phyloP scores from a whole-genome alignment of 306 rosid genomes.

The Begonia peltatifolia region DNA sequence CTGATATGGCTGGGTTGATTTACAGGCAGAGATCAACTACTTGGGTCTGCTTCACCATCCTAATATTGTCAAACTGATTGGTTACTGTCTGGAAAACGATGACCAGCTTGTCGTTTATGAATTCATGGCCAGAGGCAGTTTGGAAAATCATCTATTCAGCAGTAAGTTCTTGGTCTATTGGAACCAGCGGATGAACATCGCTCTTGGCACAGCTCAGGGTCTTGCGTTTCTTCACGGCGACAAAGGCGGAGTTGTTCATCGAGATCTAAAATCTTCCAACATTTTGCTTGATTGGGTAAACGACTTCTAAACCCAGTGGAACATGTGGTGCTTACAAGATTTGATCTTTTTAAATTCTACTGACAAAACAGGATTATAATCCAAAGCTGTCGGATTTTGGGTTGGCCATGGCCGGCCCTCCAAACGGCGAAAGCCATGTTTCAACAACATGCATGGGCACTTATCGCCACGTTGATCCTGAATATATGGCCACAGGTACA shows the following conservation, averaged over 20 bases:
- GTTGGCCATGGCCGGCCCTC: constrained; percentile 94
- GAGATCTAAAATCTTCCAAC: constrained; percentile 78
- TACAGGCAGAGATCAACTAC: constrained; percentile 73
- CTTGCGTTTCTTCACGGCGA: constrained; percentile 85
- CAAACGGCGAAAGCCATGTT: constrained; percentile 62
- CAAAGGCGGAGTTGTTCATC: constrained; percentile 45
- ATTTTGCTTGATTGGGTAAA: constrained; percentile 64
- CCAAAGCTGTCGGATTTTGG: constrained; percentile 93
- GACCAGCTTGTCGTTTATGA: constrained; percentile 80
- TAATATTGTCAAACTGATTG: constrained; percentile 72
- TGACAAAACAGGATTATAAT: constrained; percentile 29
- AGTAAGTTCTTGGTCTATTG: constrained; percentile 53
- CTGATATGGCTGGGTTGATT: neutral
- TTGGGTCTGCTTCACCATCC: constrained; percentile 87
- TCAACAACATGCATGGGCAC: constrained; percentile 95
- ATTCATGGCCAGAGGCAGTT: constrained; percentile 66
- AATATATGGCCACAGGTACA: constrained; percentile 89
- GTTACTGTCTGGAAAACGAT: constrained; percentile 89
- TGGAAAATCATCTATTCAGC: constrained; percentile 84
- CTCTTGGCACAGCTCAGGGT: constrained; percentile 75
- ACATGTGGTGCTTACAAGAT: too few relatives aligned
- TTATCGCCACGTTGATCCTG: constrained; percentile 88
- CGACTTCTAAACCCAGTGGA: too few relatives aligned
- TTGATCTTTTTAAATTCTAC: too few relatives aligned
- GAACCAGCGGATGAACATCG: constrained; percentile 70